Conservation (phyloP, 1,284 basidiomycete genomes). For the Leccinum solheimii region DNA sequence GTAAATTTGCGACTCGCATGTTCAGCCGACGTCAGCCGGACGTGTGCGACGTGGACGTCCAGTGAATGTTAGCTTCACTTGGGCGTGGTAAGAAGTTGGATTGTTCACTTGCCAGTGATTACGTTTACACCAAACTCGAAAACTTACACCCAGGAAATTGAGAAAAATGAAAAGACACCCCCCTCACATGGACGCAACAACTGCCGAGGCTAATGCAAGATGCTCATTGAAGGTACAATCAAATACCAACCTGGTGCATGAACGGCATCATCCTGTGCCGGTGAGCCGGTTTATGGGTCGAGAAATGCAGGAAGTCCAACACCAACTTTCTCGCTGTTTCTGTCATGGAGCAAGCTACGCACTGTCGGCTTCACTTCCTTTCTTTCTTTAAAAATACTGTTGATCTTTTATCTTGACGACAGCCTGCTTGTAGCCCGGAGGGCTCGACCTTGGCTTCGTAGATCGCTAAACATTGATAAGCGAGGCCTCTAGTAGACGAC, state of each 20-base stretch:
- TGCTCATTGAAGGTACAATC: neutral
- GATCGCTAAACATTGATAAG: neutral
- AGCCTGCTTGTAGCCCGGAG: neutral
- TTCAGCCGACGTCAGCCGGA: neutral
- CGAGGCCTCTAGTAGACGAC: neutral
- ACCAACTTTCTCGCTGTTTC: neutral
- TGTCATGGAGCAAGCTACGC: neutral
- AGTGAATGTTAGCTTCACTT: neutral
- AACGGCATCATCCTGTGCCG: neutral
- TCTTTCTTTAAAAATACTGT: neutral
- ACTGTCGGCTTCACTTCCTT: neutral
- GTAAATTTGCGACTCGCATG: neutral
- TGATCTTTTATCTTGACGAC: neutral
- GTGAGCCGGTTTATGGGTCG: neutral
- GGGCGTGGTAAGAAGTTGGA: neutral
- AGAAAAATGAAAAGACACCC: neutral
- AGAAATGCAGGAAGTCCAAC: neutral
- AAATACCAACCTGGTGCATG: neutral
- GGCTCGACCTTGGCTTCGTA: neutral
- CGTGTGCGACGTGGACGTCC: neutral
- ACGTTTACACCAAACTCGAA: slow-evolving; percentile 1
- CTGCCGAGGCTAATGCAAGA: neutral
- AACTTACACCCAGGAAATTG: slow-evolving; percentile 12
- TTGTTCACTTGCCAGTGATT: neutral
- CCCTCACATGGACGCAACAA: slow-evolving; percentile 7